Percentiles rank a stretch among this genome's conserved stretches.
phyloP scores from a whole-genome alignment of 2,329 filamentous ascomycete genomes.

The Neonectria hederae region DNA sequence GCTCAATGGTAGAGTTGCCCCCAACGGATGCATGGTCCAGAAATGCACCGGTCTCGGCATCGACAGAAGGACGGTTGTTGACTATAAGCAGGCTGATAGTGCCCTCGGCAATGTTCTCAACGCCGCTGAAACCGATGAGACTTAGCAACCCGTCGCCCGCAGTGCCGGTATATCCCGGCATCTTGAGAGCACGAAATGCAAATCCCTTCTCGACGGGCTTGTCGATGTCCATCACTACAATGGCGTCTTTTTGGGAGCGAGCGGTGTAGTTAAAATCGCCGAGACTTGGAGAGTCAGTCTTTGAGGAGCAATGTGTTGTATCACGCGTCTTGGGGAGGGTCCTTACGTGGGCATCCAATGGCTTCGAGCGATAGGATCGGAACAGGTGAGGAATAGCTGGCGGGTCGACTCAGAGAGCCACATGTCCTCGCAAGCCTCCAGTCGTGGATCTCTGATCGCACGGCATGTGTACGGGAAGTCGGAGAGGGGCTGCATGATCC shows the following conservation, averaged over 20 bases:
- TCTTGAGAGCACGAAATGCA: slow-evolving; percentile 37
- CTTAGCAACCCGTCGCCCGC: slow-evolving; percentile 44
- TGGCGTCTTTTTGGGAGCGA: slow-evolving; percentile 44
- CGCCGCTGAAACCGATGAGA: slow-evolving; percentile 44
- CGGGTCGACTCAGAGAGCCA: slow-evolving; percentile 37
- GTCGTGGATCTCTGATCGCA: slow-evolving; percentile 23
- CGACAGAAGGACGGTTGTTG: slow-evolving; percentile 30
- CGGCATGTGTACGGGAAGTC: slow-evolving; percentile 42
- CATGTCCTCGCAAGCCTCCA: slow-evolving; percentile 43
- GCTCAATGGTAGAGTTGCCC: slow-evolving; percentile 31
- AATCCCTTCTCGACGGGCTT: slow-evolving; percentile 34
- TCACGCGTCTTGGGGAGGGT: neutral
- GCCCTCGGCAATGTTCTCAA: slow-evolving; percentile 35
- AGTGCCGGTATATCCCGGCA: slow-evolving; percentile 42
- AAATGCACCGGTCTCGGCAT: slow-evolving; percentile 12
- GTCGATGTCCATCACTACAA: slow-evolving; percentile 48
- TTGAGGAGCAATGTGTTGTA: neutral
- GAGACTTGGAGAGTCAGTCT: slow-evolving; percentile 19
- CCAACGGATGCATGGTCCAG: slow-evolving; percentile 25
- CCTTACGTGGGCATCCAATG: slow-evolving; percentile 37
- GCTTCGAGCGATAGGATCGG: slow-evolving; percentile 26
- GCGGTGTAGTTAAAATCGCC: slow-evolving; percentile 40
- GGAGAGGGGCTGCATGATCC: slow-evolving; percentile 29
- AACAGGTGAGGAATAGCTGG: slow-evolving; percentile 39
- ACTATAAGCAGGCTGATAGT: slow-evolving; percentile 28